Evolutionary conservation across 805 yeast genomes (phyloP).

Genomic region (Cyberlindnera veronae): DNA sequence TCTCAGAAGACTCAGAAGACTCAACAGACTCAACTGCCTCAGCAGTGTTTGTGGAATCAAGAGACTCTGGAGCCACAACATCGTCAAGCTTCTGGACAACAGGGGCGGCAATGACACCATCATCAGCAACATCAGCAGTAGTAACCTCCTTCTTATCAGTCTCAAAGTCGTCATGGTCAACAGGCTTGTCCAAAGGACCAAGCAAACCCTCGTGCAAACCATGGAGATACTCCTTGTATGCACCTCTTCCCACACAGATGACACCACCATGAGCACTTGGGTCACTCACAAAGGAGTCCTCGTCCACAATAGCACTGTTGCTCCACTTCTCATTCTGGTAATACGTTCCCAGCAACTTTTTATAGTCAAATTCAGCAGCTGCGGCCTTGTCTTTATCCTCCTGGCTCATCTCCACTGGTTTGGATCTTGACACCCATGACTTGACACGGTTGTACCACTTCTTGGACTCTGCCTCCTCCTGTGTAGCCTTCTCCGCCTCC

Average conservation of each 20-base stretch:
- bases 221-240: constrained; percentile 84
- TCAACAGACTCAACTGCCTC: constrained; percentile 13
- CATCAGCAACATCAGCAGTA: constrained; percentile 1
- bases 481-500: constrained; percentile 27
- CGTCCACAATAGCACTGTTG: constrained; percentile 31
- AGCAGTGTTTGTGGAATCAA: constrained; percentile 2
- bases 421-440: constrained; percentile 9
- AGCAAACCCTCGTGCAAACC: constrained; percentile 94
- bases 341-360: constrained; percentile 59
- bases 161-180: constrained; percentile 21
- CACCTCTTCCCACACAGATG: constrained; percentile 91
- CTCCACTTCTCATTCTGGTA: constrained; percentile 28
- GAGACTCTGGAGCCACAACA: constrained; percentile 2
- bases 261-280: constrained; percentile 72
- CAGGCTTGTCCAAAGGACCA: constrained; percentile 74
- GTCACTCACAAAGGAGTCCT: constrained; percentile 45
- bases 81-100: constrained; percentile 7
- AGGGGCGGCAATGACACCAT: constrained; percentile 5
- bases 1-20: not conserved
- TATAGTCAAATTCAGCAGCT: constrained; percentile 34
- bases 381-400: constrained; percentile 23
- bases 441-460: constrained; percentile 21
- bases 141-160: constrained; percentile 1
- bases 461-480: constrained; percentile 18
- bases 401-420: constrained; percentile 14